Base-by-base conservation (phyloP, 106 monocot genomes). In the Amphibolis antarctica region DNA sequence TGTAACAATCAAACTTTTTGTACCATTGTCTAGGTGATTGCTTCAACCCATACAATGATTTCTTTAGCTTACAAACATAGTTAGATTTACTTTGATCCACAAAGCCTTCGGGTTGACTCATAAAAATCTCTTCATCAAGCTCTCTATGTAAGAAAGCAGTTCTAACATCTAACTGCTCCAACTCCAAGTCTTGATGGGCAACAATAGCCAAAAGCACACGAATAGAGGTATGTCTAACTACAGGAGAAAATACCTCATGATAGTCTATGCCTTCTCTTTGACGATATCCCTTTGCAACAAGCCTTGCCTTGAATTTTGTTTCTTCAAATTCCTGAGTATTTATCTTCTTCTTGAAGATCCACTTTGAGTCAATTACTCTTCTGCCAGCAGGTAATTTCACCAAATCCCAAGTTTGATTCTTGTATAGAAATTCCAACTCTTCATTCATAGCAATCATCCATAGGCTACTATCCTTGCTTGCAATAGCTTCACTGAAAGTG, bases 351-450 rank as follows among this genome's bases (percentile, higher is more conserved):
- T 65, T 64, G 26, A 6, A 48, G 14, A 49, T 22, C 49, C 26
- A 64, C 47, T n/a, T 64, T 0, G 19, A 44, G 9, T 30, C 19
- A 11, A 65, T 10, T 50, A 28, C 15, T 9, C 28, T 65, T 28
- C n/a, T 65, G 4, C 26, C n/a, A 5, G 4, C 29, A 26, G 48
- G 64, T 27, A 47, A 18, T 22, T 49, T 5, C 5, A 4, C 12
- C 64, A 60, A n/a, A 15, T 60, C 60, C n/a, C 43, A 60, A 17
- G 42, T 60, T 6, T 20, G 17, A n/a, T 60, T 60, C 31, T 60
- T 60, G 14, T 60, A 14, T 18, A 60, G 30, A 1, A 42, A 60
- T 7, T n/a, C 42, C 9, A 60, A 0, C 60, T 60, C 60, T 18
- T 60, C 60, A 49, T 43, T 43, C 18, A 44, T 63, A 1, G 10